phyloP scores from a whole-genome alignment of 148 eudicot species.

The Diospyros kaki region DNA sequence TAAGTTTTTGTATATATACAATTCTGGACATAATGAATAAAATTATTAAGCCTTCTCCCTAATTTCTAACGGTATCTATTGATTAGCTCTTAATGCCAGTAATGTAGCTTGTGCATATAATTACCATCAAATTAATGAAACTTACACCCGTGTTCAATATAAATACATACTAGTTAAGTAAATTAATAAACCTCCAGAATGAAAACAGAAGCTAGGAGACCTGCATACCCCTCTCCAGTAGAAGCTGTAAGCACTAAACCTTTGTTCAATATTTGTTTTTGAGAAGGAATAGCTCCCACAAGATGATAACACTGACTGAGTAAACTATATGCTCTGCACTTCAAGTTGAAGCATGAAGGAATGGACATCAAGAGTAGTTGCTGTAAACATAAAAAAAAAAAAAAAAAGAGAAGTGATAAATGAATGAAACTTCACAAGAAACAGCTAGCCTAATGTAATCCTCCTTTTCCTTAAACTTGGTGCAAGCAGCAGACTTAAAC shows the following conservation, averaged over 20 bases:
- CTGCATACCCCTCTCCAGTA: constrained; percentile 61
- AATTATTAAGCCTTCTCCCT: no score
- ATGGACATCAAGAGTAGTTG: constrained; percentile 91
- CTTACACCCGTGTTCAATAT: neutral
- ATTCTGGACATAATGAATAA: no score
- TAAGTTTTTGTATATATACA: no score
- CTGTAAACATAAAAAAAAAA: constrained; percentile 30
- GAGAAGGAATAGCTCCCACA: constrained; percentile 80
- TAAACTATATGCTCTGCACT: constrained; percentile 83
- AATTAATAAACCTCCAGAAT: neutral
- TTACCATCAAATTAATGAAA: neutral
- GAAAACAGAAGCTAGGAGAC: neutral
- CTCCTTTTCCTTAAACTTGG: neutral
- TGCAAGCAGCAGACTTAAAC: neutral
- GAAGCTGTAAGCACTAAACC: constrained; percentile 71
- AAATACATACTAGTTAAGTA: neutral
- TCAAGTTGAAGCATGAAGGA: constrained; percentile 95
- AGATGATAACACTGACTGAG: constrained; percentile 95
- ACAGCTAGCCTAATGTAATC: neutral
- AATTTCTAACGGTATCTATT: neutral
- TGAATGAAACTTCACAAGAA: neutral
- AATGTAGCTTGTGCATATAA: neutral
- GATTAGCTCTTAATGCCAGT: neutral
- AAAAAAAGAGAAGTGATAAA: neutral
- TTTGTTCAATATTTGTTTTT: constrained; percentile 83